These are phyloP conservation scores for Thraustochytrium sp. DNA, from an alignment of 352 stramenopile genomes.

Conservation along the genomic window DNA sequence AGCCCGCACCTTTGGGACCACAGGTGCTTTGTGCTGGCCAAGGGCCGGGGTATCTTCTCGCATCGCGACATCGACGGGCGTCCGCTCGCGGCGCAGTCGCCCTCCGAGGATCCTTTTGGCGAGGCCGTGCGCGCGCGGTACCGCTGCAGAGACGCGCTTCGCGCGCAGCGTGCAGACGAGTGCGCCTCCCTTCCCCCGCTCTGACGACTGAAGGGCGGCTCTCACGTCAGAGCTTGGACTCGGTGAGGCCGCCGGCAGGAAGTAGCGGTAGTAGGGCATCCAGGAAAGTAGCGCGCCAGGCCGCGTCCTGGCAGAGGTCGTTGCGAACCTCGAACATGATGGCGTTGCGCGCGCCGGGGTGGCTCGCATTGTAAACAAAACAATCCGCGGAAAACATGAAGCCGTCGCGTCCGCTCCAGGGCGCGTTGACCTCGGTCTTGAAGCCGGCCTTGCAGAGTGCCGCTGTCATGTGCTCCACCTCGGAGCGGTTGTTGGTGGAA, in stretches of 20 bases:
- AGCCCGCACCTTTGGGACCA: constrained; percentile 41
- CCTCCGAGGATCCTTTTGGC: constrained; percentile 31
- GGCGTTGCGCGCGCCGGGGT: not conserved
- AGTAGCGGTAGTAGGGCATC: not conserved
- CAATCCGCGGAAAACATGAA: constrained; percentile 42
- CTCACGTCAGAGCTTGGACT: not conserved
- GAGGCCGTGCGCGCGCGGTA: not conserved
- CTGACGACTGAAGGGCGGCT: not conserved
- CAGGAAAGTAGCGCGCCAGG: not conserved
- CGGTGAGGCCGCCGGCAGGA: not conserved
- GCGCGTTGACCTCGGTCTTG: constrained; percentile 13
- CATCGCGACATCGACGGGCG: constrained; percentile 33
- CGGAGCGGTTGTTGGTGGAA: not conserved
- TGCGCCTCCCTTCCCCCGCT: not conserved
- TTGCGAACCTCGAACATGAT: constrained; percentile 44
- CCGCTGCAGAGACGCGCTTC: not conserved
- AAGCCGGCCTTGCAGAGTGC: not conserved
- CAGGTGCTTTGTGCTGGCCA: constrained; percentile 27
- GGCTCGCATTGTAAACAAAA: constrained; percentile 14
- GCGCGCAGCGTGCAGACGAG: not conserved
- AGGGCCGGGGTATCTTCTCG: constrained; percentile 26
- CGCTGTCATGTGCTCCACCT: constrained; percentile 7
- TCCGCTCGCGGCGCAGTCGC: constrained; percentile 18
- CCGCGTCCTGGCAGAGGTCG: constrained; percentile 16
- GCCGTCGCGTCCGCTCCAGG: constrained; percentile 40